phyloP scores from a whole-genome alignment of 164 flowering plant genomes.

The Annona squamosa region DNA sequence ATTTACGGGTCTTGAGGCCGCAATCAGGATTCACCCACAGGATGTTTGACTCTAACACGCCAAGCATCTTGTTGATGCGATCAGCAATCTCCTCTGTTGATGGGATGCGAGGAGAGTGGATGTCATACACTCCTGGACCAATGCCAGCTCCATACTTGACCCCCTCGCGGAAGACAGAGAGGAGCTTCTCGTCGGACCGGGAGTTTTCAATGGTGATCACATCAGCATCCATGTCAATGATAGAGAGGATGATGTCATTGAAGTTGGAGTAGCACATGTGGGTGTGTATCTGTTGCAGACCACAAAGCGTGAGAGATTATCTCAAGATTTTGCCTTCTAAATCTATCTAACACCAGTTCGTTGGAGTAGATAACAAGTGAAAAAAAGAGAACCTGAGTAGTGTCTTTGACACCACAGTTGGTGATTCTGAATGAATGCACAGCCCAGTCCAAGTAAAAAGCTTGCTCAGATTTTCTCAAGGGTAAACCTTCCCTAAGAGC shows the following conservation, averaged over 20 bases:
- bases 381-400: slow-evolving; percentile 11
- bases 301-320: background rate
- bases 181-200: slow-evolving; percentile 90
- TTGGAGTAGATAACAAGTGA: background rate
- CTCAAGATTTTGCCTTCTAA: background rate
- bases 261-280: slow-evolving; percentile 90
- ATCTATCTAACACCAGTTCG: too few species aligned
- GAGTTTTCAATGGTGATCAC: slow-evolving; percentile 98
- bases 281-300: slow-evolving; percentile 52
- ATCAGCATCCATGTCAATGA: slow-evolving; percentile 86
- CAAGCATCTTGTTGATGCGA: slow-evolving; percentile 90
- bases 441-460: slow-evolving; percentile 14
- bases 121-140: slow-evolving; percentile 95
- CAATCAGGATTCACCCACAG: slow-evolving; percentile 98
- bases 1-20: slow-evolving; percentile 95
- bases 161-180: slow-evolving; percentile 94
- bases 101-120: slow-evolving; percentile 95
- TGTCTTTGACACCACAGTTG: slow-evolving; percentile 11
- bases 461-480: slow-evolving; percentile 9
- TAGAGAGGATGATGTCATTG: slow-evolving; percentile 68
- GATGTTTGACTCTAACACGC: slow-evolving; percentile 81
- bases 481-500: slow-evolving; percentile 21
- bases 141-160: slow-evolving; percentile 92
- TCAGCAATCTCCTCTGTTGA: slow-evolving; percentile 83
- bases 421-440: slow-evolving; percentile 17